phyloP scores from a whole-genome alignment of 805 yeast species.

The Teunomyces gatunensis region DNA sequence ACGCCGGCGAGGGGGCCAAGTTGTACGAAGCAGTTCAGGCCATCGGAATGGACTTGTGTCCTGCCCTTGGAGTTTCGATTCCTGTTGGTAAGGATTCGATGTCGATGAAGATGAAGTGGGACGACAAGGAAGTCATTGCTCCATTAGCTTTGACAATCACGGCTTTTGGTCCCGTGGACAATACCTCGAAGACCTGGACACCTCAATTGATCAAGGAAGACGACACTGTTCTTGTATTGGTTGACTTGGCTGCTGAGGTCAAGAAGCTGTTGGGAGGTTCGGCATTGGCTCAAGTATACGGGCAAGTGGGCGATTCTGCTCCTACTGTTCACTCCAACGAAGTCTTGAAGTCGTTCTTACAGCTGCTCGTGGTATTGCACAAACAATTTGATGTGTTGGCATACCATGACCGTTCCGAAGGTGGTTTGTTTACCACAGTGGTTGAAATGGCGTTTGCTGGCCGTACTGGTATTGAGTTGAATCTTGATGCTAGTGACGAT shows the following conservation, averaged over 20 bases:
- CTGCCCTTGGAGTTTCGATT: conserved; percentile 83
- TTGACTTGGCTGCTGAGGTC: conserved; percentile 65
- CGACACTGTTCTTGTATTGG: conserved; percentile 67
- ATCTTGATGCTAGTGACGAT: conserved; percentile 40
- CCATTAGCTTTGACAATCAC: conserved; percentile 90
- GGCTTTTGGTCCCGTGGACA: conserved; percentile 82
- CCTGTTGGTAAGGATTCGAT: conserved; percentile 99
- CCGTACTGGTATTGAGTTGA: conserved; percentile 74
- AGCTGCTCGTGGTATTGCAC: conserved; percentile 71
- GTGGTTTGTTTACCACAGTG: conserved; percentile 84
- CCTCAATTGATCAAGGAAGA: conserved; percentile 66
- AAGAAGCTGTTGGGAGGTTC: conserved; percentile 82
- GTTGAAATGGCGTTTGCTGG: conserved; percentile 98
- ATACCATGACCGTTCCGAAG: conserved; percentile 95
- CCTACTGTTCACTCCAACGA: conserved; percentile 78
- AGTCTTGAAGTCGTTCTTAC: conserved; percentile 66
- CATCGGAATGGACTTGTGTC: conserved; percentile 90
- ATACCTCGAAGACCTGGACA: conserved; percentile 93
- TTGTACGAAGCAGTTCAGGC: conserved; percentile 97
- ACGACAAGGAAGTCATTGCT: conserved; percentile 86
- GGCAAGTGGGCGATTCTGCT: conserved; percentile 75
- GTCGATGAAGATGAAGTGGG: conserved; percentile 99
- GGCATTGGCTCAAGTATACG: conserved; percentile 90
- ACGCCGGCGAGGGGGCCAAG: conserved; percentile 92
- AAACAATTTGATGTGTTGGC: conserved; percentile 64